Evolutionary conservation across 2,329 filamentous ascomycete species (phyloP), one percentile per base, ranked within the genome.

Genomic region (Ascochyta pisi): DNA sequence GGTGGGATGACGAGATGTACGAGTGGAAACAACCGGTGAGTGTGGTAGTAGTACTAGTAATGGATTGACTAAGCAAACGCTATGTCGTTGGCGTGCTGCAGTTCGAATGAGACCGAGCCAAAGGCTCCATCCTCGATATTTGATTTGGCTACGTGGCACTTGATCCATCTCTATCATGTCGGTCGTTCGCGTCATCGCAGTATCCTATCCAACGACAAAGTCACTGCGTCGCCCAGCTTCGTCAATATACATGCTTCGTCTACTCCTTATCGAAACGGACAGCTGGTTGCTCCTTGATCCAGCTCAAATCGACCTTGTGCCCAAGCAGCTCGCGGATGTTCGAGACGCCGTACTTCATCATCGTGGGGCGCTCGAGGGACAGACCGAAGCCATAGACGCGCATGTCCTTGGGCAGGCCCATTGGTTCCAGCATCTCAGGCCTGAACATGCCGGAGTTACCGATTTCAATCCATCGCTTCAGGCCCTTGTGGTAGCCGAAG

Each of bases 371-470:
- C 83, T 99, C 95, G 73, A 99, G 78, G 76, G 87, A 91, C 73
- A 99, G 79, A 34, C 95, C 95, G 84, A 92, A 98, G 31, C 95
- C 95, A 74, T 96, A 98, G 9, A 97, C 93, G 61, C 90, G 83
- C 86, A 98, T 87, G 70, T 96, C 90, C 78, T 89, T 92, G 23
- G 93, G 93, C 70, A 98, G 78, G 31, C 94, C 94, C 93, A 97
- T 96, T 5, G 92, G 83, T 78, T 96, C 90, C 71, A 97, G 78
- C 94, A 98, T 97, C 79, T 99, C 95, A 1, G 95, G 93, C 64
- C 95, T 85, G 87, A 99, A 99, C 93, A 99, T 98, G 62, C 95
- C 95, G 68, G 89, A 94, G 81, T 99, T 98, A 57, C 95, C 95
- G 73, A 98, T 98, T 81, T 98, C 95, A 24, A 98, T 91, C 80